These are phyloP conservation scores for Blastocystis sp. DNA, from an alignment of 352 stramenopile genomes.

Conservation along the genomic window DNA sequence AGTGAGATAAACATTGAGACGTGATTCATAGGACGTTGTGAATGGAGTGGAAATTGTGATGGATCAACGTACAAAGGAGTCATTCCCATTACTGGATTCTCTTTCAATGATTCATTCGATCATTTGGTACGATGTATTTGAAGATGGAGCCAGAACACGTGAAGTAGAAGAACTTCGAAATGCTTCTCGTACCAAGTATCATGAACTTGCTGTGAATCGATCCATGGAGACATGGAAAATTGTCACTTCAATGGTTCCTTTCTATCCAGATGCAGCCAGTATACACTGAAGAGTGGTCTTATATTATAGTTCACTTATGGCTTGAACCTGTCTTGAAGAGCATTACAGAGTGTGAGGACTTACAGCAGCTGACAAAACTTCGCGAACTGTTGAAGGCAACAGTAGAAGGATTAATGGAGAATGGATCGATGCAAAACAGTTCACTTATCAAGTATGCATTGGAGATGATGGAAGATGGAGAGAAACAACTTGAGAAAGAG, in stretches of 20 bases:
- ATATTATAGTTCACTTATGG: slow-evolving; percentile 48
- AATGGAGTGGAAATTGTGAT: neutral
- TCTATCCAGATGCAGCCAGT: slow-evolving; percentile 59
- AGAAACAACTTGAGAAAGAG: neutral
- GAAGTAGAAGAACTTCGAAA: slow-evolving; percentile 52
- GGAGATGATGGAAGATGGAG: slow-evolving; percentile 52
- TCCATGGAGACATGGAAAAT: slow-evolving; percentile 38
- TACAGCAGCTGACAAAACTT: neutral
- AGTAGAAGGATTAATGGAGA: slow-evolving; percentile 39
- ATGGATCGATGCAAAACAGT: slow-evolving; percentile 2
- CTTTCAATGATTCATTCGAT: slow-evolving; percentile 30
- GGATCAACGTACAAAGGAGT: neutral
- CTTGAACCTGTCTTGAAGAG: slow-evolving; percentile 6
- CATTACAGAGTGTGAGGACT: neutral
- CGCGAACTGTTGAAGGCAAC: slow-evolving; percentile 11
- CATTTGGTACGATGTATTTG: slow-evolving; percentile 39
- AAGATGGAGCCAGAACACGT: neutral
- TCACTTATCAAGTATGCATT: slow-evolving; percentile 23
- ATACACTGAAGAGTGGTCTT: neutral
- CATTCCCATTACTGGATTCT: slow-evolving; percentile 20
- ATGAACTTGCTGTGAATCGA: slow-evolving; percentile 26
- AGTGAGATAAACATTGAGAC: neutral
- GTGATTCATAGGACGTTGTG: neutral
- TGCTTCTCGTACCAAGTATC: neutral
- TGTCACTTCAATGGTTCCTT: slow-evolving; percentile 43